Conservation (phyloP, 139 green algal genomes). For the Chlamydomonas sp. region DNA sequence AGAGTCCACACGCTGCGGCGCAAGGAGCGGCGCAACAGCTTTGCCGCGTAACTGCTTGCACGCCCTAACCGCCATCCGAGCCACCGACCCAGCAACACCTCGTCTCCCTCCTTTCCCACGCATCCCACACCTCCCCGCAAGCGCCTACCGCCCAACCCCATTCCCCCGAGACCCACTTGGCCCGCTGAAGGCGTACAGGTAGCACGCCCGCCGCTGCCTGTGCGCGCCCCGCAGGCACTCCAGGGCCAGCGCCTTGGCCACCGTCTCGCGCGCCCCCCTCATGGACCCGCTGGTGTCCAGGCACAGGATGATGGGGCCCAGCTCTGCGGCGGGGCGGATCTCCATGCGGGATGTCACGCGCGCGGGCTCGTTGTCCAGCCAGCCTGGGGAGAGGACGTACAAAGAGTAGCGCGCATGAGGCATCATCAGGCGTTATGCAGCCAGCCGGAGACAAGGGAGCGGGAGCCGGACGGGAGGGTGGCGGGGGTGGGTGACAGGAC, state of each 20-base stretch:
- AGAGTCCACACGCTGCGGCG: too few relatives aligned
- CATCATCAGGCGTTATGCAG: too few relatives aligned
- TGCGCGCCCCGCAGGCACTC: constrained; percentile 90
- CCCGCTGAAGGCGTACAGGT: constrained; percentile 93
- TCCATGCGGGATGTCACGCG: constrained; percentile 78
- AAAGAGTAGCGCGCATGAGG: too few relatives aligned
- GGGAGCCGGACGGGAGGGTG: too few relatives aligned
- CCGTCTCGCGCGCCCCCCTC: constrained; percentile 79
- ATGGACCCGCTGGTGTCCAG: constrained; percentile 87
- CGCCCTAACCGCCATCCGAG: too few relatives aligned
- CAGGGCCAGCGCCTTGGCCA: constrained; percentile 93
- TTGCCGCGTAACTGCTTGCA: too few relatives aligned
- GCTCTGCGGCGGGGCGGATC: constrained; percentile 88
- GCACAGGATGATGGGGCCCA: constrained; percentile 94
- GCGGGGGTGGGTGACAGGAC: background rate
- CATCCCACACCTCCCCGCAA: background rate
- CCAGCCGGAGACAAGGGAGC: too few relatives aligned
- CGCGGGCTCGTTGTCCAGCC: constrained; percentile 83
- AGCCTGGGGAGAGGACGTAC: constrained; percentile 59
- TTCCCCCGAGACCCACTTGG: constrained; percentile 42
- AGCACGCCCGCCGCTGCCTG: constrained; percentile 81
- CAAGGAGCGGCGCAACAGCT: too few relatives aligned
- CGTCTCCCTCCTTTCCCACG: background rate
- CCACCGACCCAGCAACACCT: too few relatives aligned
- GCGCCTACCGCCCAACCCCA: background rate